Conservation (phyloP, 805 yeast genomes). For the Cyberlindnera meyerae region DNA sequence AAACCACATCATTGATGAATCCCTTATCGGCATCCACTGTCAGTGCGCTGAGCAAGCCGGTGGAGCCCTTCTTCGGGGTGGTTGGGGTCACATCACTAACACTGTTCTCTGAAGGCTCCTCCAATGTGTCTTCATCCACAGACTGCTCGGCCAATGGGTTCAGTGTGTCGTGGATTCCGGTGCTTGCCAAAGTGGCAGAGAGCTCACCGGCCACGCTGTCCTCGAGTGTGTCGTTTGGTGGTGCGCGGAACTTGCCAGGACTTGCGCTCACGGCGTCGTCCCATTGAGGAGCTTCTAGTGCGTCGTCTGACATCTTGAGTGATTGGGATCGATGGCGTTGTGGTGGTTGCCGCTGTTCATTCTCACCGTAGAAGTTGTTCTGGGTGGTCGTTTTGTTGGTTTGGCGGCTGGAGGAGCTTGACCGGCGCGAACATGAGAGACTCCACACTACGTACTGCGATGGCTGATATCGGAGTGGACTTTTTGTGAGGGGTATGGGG, state of each 20-base stretch:
- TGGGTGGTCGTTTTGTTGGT: too few species aligned
- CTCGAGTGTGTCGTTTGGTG: not conserved
- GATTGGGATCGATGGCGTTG: too few species aligned
- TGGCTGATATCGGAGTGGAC: slow-evolving; percentile 1
- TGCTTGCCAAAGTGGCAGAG: slow-evolving; percentile 15
- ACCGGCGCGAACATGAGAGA: too few species aligned
- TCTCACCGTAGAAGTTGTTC: too few species aligned
- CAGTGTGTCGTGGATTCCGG: slow-evolving; percentile 6
- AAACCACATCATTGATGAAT: slow-evolving; percentile 13
- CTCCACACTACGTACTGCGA: too few species aligned
- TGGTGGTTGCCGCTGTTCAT: not conserved
- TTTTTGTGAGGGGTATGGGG: too few species aligned
- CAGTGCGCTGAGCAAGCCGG: slow-evolving; percentile 38
- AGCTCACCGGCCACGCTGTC: slow-evolving; percentile 16
- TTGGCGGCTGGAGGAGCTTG: too few species aligned
- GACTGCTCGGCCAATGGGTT: not conserved
- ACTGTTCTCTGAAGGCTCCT: too few species aligned
- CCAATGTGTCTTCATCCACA: not conserved
- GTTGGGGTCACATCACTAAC: too few species aligned
- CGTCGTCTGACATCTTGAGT: slow-evolving; percentile 35
- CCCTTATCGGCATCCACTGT: slow-evolving; percentile 32
- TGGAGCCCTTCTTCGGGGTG: slow-evolving; percentile 13
- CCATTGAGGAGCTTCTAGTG: slow-evolving; percentile 55
- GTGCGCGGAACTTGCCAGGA: slow-evolving; percentile 16
- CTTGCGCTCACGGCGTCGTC: slow-evolving; percentile 46